Base-by-base conservation (phyloP, 176 grass and related monocot species). In the Ensete glaucum region DNA sequence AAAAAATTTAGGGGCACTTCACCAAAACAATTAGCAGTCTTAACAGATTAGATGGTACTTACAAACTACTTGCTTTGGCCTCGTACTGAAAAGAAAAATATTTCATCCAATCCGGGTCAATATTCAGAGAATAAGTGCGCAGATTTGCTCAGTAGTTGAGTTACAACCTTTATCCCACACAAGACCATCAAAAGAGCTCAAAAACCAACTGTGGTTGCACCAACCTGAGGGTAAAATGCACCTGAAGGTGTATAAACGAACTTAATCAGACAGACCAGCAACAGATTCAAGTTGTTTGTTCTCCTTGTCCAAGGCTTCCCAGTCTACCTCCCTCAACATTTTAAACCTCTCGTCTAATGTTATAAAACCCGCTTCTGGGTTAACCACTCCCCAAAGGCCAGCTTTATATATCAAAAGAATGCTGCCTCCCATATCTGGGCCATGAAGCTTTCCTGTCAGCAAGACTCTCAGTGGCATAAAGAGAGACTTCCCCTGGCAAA, bases 401-500 rank as follows among this genome's bases (percentile, higher is more conserved):
- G 93, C 93, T 90, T 96, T 92, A 80, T 96, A 83, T 73, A 96
- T 80, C 27, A 96, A 85, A 74, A 76, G 19, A 22, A 96, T 85
- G 27, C 85, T 88, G 62, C 77, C 85, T 20, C 81, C 93, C 81
- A 92, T 92, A 13, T 90, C 89, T 67, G 93, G 93, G 27, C 89
- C 93, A 78, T 96, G 93, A 74, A 96, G 85, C 79, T 92, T 96
- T 55, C 89, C 93, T 0, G 89, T 92, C 79, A 96, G 74, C 73
- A 96, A 74, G 54, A 92, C 71, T 54, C 93, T 81, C 50, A 96
- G 89, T 0, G 89, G 93, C 93, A 92, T 90, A 64, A 90, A 96
- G 9, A 96, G 79, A 4, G 73, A 85, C 62, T 92, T 96, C 1
- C 89, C 93, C 93, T 96, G 77, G 49, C 56, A 78, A 53, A 85